Evolutionary conservation across 306 rosid genomes (phyloP).

Genomic region (Begonia masoniana): DNA sequence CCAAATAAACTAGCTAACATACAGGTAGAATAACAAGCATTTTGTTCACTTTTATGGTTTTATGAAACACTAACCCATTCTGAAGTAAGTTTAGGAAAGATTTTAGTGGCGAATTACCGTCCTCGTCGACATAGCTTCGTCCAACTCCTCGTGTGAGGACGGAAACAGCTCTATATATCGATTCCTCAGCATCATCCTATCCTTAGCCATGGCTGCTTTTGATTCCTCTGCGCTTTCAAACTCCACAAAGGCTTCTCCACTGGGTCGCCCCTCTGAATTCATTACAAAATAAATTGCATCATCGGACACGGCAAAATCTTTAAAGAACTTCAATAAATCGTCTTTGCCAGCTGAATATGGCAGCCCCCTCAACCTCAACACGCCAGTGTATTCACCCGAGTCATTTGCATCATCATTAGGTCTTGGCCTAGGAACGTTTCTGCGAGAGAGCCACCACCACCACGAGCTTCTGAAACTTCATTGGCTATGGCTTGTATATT

Average conservation of each 20-base stretch:
- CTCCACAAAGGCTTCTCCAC: constrained; percentile 95
- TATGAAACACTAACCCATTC: no score
- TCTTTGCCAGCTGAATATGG: constrained; percentile 86
- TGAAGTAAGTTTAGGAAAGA: constrained; percentile 10
- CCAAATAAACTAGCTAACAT: neutral
- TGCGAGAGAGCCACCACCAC: constrained; percentile 65
- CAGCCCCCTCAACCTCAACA: constrained; percentile 70
- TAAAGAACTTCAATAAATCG: constrained; percentile 68
- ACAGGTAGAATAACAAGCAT: neutral
- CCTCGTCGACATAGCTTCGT: constrained; percentile 75
- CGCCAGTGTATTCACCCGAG: constrained; percentile 79
- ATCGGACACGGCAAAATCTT: constrained; percentile 50
- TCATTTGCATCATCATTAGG: constrained; percentile 75
- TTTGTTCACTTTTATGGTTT: neutral
- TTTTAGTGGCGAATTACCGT: constrained; percentile 34
- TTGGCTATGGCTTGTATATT: constrained; percentile 81
- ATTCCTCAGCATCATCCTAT: constrained; percentile 90
- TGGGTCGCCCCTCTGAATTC: constrained; percentile 93
- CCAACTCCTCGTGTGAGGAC: constrained; percentile 66
- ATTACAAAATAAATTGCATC: constrained; percentile 40
- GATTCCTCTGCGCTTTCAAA: constrained; percentile 64
- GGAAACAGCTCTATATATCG: constrained; percentile 84
- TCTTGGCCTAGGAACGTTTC: constrained; percentile 49
- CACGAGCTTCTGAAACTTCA: constrained; percentile 60
- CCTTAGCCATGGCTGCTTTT: constrained; percentile 79